Base-by-base conservation (phyloP, 1,284 basidiomycete genomes). In the Puccinia horiana region DNA sequence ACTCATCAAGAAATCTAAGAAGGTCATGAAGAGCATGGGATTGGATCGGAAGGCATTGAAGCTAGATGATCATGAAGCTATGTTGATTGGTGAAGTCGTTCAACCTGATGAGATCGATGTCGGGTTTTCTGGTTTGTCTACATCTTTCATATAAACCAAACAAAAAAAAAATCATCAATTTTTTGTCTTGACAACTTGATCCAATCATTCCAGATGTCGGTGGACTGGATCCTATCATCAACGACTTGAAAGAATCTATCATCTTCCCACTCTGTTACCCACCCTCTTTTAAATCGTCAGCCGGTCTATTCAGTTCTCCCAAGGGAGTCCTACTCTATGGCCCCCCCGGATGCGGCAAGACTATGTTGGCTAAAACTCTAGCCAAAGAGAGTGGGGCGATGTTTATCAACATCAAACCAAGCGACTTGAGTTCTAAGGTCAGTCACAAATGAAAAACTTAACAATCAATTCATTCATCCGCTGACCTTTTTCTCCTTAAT, bases 181-280 rank as follows among this genome's bases (percentile, higher is more conserved):
- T 47, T n/a, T 11, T 47, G 20, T n/a, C 6, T 20, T 58, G 56
- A 11, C 29, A 8, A 11, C 56, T 32, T 63, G 26, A 8, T 49
- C 54, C 29, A 5, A 29, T 74, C 9, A 9, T n/a, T n/a, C 16
- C 49, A 81, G 80, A 81, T 67, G 93, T 99, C 83, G 97, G 96
- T n/a, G 97, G 97, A 8, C 90, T 99, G 37, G 97, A 99, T 76
- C 89, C 92, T 52, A 98, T 98, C 85, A 93, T 99, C 83, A 90
- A 92, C 32, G 94, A 93, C 47, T 90, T 99, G 78, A 92, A 94
- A 81, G 96, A 99, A 89, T 95, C 95, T 83, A 92, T 99, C 83
- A 98, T 99, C 86, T 97, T 95, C 86, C 97, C 96, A 1, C 90
- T 99, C 63, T 92, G 94, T 83, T 97, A 94, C 85, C 97, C 97